These are phyloP conservation scores for Violaceomyces palustris DNA, from an alignment of 1,284 basidiomycete genomes.

Conservation along the genomic window DNA sequence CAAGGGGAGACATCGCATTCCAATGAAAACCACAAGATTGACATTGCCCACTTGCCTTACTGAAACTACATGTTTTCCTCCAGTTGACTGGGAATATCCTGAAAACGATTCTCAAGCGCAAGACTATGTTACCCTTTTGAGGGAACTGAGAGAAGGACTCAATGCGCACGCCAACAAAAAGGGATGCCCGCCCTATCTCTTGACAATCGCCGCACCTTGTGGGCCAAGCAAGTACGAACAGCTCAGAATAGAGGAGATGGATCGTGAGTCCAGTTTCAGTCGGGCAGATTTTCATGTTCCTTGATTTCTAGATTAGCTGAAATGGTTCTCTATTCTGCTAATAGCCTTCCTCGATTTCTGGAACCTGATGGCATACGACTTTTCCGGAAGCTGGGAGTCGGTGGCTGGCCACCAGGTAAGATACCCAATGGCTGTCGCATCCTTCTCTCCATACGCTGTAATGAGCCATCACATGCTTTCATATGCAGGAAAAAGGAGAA, in stretches of 20 bases:
- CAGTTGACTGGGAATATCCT: conserved; percentile 86
- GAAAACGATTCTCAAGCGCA: conserved; percentile 64
- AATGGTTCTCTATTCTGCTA: background rate
- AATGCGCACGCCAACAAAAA: conserved; percentile 61
- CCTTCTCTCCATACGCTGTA: too few relatives aligned
- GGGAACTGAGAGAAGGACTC: conserved; percentile 65
- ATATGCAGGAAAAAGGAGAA: too few relatives aligned
- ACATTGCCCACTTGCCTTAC: background rate
- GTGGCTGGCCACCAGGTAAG: conserved; percentile 72
- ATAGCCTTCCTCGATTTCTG: conserved; percentile 69
- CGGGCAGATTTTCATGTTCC: too few relatives aligned
- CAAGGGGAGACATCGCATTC: too few relatives aligned
- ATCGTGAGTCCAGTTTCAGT: too few relatives aligned
- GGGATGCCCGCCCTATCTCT: conserved; percentile 61
- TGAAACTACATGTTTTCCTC: too few relatives aligned
- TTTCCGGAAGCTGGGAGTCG: conserved; percentile 60
- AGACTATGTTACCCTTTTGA: conserved; percentile 68
- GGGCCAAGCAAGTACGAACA: conserved; percentile 66
- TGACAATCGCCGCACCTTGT: conserved; percentile 75
- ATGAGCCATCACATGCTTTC: too few relatives aligned
- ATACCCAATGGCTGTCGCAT: too few relatives aligned
- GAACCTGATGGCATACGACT: conserved; percentile 76
- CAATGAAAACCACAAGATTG: background rate
- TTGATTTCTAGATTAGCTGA: background rate
- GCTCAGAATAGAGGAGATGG: conserved; percentile 68